A percentile compares a stretch with the other conserved stretches of the same genome.
Evolutionary conservation across 2,329 filamentous ascomycete species (phyloP).

Genomic region (Nemania abortiva): DNA sequence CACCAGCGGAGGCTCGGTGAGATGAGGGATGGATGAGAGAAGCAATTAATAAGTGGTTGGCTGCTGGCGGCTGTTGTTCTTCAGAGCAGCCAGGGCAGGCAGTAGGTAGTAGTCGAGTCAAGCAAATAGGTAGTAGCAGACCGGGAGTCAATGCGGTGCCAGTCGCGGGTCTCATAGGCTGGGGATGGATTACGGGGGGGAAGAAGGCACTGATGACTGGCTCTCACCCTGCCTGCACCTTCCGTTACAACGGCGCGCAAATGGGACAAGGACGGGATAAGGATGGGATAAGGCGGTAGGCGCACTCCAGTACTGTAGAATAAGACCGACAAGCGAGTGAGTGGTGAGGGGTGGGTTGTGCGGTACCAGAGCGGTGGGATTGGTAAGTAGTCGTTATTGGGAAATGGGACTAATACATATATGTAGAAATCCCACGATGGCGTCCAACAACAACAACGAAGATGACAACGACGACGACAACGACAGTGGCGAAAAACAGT

Average conservation of each 20-base stretch:
- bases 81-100: constrained; percentile 13
- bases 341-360: constrained; percentile 22
- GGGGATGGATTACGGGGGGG: neutral
- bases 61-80: constrained; percentile 25
- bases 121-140: too few species aligned
- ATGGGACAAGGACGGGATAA: too few species aligned
- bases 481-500: too few species aligned
- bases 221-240: constrained; percentile 3
- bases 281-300: neutral
- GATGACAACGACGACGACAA: neutral
- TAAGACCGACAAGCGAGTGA: constrained; percentile 25
- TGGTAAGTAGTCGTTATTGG: neutral
- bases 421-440: constrained; percentile 11
- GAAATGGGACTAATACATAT: constrained; percentile 27
- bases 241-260: constrained; percentile 7
- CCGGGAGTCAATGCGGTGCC: constrained; percentile 14
- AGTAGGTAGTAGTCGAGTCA: too few species aligned
- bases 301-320: constrained; percentile 1
- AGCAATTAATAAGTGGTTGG: constrained; percentile 26
- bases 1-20: constrained; percentile 36
- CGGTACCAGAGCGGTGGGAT: constrained; percentile 16
- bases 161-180: constrained; percentile 26
- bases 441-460: neutral
- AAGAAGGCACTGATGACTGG: constrained; percentile 19
- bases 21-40: constrained; percentile 21